Percentiles rank a stretch among this genome's conserved stretches.
phyloP scores from a whole-genome alignment of 164 flowering plant genomes.

The Malania oleifera region DNA sequence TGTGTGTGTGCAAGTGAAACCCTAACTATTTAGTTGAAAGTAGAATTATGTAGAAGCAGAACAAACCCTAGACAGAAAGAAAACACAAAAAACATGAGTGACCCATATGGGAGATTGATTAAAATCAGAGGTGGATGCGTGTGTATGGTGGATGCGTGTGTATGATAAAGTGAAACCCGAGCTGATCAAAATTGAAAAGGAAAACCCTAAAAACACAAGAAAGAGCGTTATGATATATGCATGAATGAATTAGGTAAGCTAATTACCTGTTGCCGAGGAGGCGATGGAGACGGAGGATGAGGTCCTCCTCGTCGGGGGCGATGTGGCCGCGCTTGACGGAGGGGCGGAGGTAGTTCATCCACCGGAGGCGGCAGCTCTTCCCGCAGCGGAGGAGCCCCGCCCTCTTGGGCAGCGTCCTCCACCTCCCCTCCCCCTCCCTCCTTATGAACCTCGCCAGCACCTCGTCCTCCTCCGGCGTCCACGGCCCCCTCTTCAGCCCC shows the following conservation, averaged over 20 bases:
- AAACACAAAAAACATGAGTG: too few relatives aligned
- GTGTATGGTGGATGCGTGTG: too few relatives aligned
- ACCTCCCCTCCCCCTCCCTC: slow-evolving; percentile 55
- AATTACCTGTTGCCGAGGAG: slow-evolving; percentile 69
- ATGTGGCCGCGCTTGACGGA: slow-evolving; percentile 68
- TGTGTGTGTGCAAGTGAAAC: too few relatives aligned
- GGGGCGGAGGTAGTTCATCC: slow-evolving; percentile 79
- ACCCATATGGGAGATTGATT: too few relatives aligned
- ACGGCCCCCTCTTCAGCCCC: slow-evolving; percentile 63
- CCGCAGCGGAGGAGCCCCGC: slow-evolving; percentile 73
- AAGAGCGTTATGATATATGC: neutral
- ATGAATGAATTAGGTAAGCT: neutral
- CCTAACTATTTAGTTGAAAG: too few relatives aligned
- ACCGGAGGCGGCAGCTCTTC: slow-evolving; percentile 76
- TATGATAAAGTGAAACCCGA: too few relatives aligned
- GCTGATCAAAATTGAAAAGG: neutral
- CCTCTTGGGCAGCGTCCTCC: slow-evolving; percentile 56
- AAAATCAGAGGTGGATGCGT: too few relatives aligned
- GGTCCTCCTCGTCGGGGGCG: slow-evolving; percentile 69
- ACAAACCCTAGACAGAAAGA: slow-evolving; percentile 8
- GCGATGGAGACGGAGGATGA: slow-evolving; percentile 72
- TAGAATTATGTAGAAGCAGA: too few relatives aligned
- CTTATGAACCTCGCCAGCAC: slow-evolving; percentile 32
- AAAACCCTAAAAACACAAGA: neutral
- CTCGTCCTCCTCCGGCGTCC: slow-evolving; percentile 67